These are phyloP conservation scores for Aspergillus tubingensis DNA, from an alignment of 2,329 filamentous ascomycete genomes.

Conservation along the genomic window DNA sequence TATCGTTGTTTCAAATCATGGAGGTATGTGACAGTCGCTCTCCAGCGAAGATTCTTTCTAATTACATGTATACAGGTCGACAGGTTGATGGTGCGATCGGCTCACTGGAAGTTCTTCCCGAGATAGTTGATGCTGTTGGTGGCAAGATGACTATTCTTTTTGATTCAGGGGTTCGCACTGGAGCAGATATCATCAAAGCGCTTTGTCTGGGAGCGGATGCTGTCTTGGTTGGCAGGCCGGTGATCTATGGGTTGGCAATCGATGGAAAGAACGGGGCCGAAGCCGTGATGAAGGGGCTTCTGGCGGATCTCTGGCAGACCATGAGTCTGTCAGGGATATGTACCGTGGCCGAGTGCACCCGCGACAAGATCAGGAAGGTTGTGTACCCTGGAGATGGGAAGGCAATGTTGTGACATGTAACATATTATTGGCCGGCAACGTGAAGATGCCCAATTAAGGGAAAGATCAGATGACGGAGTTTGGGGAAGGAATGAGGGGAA, in stretches of 20 bases:
- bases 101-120: constrained; percentile 56
- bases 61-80: constrained; percentile 32
- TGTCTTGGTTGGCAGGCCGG: constrained; percentile 60
- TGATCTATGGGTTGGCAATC: constrained; percentile 60
- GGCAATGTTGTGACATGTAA: constrained; percentile 31
- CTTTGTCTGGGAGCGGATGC: constrained; percentile 58
- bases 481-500: background rate
- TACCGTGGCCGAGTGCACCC: constrained; percentile 37
- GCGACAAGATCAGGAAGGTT: constrained; percentile 36
- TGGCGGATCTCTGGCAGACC: constrained; percentile 58
- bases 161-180: constrained; percentile 54
- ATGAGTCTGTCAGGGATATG: constrained; percentile 58
- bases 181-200: constrained; percentile 55
- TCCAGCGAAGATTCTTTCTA: background rate
- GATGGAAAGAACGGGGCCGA: constrained; percentile 58
- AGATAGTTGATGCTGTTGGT: constrained; percentile 63
- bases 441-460: background rate
- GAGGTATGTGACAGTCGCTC: constrained; percentile 36
- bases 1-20: constrained; percentile 56
- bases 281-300: constrained; percentile 52
- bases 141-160: constrained; percentile 51
- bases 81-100: constrained; percentile 56
- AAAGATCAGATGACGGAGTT: background rate
- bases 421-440: background rate
- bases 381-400: constrained; percentile 40